Percentiles rank a stretch among this genome's conserved stretches.
Conservation (phyloP, 106 monocot species). For the Acorus calamus region DNA sequence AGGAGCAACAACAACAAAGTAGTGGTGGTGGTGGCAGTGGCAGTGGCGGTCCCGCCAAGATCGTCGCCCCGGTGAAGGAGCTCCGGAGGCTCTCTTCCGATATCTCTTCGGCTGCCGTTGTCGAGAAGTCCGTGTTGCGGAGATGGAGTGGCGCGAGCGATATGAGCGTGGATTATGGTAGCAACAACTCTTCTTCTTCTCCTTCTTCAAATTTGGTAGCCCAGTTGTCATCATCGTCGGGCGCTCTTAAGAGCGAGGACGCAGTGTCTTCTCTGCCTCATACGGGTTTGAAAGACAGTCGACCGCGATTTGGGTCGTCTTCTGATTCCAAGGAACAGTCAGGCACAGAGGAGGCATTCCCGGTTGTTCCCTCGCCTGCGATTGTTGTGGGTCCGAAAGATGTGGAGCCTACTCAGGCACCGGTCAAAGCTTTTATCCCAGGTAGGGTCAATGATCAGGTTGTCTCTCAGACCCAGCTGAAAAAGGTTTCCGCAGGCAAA, state of each 20-base stretch:
- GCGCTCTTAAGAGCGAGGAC: conserved; percentile 7
- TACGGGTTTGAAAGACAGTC: conserved; percentile 19
- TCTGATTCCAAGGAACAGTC: conserved; percentile 1
- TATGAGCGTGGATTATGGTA: conserved; percentile 81
- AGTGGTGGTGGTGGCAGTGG: conserved; percentile 10
- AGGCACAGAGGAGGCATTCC: not conserved
- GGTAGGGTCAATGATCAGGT: conserved; percentile 10
- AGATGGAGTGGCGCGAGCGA: conserved; percentile 98
- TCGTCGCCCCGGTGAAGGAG: conserved; percentile 40
- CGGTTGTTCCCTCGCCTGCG: no score
- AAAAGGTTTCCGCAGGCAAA: conserved; percentile 13
- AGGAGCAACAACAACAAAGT: conserved; percentile 38
- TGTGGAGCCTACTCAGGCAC: conserved; percentile 7
- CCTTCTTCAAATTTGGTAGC: conserved; percentile 31
- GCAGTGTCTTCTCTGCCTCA: conserved; percentile 28
- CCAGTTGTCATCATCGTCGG: conserved; percentile 4
- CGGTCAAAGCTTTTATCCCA: conserved; percentile 4
- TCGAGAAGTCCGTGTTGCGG: conserved; percentile 73
- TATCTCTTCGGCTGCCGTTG: conserved; percentile 13
- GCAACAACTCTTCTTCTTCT: conserved; percentile 47
- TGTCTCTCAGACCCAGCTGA: not conserved
- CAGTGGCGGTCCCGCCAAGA: conserved; percentile 16
- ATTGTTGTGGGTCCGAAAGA: no score
- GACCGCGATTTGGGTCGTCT: conserved; percentile 4
- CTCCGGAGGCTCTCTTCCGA: conserved; percentile 73